These are phyloP conservation scores for Atkinsonella texensis DNA, from an alignment of 2,329 filamentous ascomycete species.

Conservation along the genomic window DNA sequence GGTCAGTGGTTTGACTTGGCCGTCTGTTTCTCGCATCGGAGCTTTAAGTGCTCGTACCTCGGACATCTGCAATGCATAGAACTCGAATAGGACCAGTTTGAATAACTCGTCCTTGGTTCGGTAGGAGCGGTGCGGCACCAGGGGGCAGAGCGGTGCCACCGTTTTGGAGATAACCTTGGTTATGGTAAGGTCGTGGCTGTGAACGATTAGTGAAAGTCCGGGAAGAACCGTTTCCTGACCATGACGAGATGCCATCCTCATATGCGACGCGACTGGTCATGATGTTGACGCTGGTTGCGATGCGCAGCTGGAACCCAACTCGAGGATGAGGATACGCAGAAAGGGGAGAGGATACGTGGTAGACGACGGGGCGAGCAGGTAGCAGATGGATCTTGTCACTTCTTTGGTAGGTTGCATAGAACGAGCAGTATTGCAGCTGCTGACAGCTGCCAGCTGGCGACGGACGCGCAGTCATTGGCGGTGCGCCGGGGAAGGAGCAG, in stretches of 20 bases:
- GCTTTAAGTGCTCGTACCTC: slow-evolving; percentile 35
- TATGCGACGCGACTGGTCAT: slow-evolving; percentile 2
- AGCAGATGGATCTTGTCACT: not conserved
- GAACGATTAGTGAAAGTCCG: slow-evolving; percentile 13
- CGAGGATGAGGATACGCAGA: not conserved
- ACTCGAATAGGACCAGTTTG: slow-evolving; percentile 55
- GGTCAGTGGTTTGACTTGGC: not conserved
- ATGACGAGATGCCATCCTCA: not conserved
- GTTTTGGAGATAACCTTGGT: slow-evolving; percentile 50
- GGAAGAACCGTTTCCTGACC: not conserved
- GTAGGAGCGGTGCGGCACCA: slow-evolving; percentile 51
- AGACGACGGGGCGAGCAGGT: slow-evolving; percentile 9
- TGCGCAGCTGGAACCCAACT: not conserved
- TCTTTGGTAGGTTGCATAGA: not conserved
- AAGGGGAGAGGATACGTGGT: slow-evolving; percentile 6
- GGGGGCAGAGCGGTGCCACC: slow-evolving; percentile 43
- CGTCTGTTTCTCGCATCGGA: not conserved
- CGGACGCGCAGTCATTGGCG: slow-evolving; percentile 1
- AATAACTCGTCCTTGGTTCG: slow-evolving; percentile 55
- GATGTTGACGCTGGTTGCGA: slow-evolving; percentile 1
- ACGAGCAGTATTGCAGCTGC: not conserved
- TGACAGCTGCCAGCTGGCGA: slow-evolving; percentile 4
- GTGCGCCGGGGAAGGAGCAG: slow-evolving; percentile 6
- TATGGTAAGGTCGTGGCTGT: slow-evolving; percentile 34
- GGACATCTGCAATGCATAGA: slow-evolving; percentile 60